Evolutionary conservation across 345 rosid genomes (phyloP), one percentile per base, ranked within the genome.

Genomic region (Acer yangbiense): DNA sequence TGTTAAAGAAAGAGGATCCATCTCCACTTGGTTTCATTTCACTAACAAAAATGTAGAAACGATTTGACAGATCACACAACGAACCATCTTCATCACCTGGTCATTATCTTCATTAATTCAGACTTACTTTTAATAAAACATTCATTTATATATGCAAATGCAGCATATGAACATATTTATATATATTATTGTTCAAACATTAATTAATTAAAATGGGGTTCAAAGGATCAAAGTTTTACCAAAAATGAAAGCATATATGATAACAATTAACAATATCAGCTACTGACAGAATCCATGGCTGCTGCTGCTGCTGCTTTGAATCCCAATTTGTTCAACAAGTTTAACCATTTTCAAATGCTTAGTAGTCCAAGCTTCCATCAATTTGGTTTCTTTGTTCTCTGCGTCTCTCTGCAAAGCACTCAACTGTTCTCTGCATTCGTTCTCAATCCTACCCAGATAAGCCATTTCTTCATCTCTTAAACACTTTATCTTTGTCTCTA

Each of bases 321-420:
- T 63, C n/a, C 84, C 82, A 71, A 78, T 78, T 32, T 75, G 79
- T 44, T 78, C 71, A 17, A 78, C 52, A 69, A 81, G 72, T 43
- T 68, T 73, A 9, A 58, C 58, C 65, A 82, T 32, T 73, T 68
- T 82, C 14, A 18, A 73, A 55, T 79, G 80, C 48, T 72, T 76
- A 7, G 50, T 54, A 32, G 76, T 29, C 85, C 85, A 79, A 43
- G 80, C 71, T 76, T 82, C 79, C 73, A 76, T 68, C 50, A 76
- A 46, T 62, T 80, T 71, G 12, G 77, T 73, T 14, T 76, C 80
- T 27, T 79, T 78, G 46, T 64, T 65, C 63, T 78, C 74, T 13
- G 75, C 75, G 27, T 82, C 78, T 77, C 76, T 78, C 41, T 73
- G 76, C 58, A 62, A 74, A 39, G 23, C 73, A 46, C n/a, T 69